phyloP scores from a whole-genome alignment of 441 rosid genomes.

The Adansonia madagascariensis region DNA sequence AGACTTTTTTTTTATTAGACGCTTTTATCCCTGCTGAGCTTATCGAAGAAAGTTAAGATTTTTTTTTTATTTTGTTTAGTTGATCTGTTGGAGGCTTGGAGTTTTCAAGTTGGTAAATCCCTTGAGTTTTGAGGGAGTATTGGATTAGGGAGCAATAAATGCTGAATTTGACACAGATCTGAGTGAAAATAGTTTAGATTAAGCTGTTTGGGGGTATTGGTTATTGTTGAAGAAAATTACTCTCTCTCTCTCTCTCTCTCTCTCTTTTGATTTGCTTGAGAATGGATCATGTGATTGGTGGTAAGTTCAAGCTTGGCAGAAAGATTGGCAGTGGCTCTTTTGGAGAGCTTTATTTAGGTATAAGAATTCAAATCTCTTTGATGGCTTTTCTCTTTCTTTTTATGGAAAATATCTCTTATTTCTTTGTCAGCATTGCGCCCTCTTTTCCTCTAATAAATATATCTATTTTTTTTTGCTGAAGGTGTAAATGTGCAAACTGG shows the following conservation, averaged over 20 bases:
- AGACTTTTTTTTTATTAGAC: not conserved
- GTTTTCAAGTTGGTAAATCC: constrained; percentile 33
- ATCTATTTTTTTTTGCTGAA: constrained; percentile 31
- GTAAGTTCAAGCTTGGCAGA: constrained; percentile 91
- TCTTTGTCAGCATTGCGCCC: constrained; percentile 6
- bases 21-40: not conserved
- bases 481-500: constrained; percentile 96
- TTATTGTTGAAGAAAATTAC: not conserved
- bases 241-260: not conserved
- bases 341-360: constrained; percentile 93
- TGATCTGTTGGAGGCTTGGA: constrained; percentile 11
- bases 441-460: not conserved
- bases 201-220: constrained; percentile 21
- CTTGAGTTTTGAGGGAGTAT: constrained; percentile 27
- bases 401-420: not conserved
- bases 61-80: not conserved
- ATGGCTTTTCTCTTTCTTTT: not conserved
- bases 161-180: constrained; percentile 38
- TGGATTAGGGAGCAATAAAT: constrained; percentile 20
- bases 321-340: constrained; percentile 98
- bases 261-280: constrained; percentile 35
- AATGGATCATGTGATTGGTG: constrained; percentile 90
- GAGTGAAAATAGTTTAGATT: constrained; percentile 24
- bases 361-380: constrained; percentile 21
- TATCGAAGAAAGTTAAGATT: constrained; percentile 26